phyloP scores from a whole-genome alignment of 2,329 filamentous ascomycete genomes.

The Trichoderma sp. region DNA sequence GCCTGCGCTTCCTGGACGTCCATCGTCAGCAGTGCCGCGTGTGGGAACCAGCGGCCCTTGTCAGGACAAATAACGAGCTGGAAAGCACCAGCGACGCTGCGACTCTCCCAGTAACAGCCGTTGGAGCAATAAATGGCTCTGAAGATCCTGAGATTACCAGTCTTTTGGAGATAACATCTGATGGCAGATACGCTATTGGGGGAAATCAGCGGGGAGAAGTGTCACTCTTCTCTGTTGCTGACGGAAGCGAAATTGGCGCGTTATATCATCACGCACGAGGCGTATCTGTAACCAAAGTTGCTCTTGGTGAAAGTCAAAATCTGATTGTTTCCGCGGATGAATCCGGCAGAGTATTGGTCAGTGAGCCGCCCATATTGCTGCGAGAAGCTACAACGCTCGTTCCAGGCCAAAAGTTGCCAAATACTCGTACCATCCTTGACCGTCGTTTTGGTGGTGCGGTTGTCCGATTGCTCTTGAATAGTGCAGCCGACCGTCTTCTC shows the following conservation, averaged over 20 bases:
- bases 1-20: not conserved
- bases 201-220: conserved; percentile 2
- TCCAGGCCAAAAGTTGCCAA: not conserved
- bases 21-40: not conserved
- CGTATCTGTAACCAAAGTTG: not conserved
- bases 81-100: conserved; percentile 6
- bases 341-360: not conserved
- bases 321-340: not conserved
- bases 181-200: not conserved
- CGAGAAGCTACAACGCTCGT: not conserved
- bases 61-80: not conserved
- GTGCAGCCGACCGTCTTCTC: not conserved
- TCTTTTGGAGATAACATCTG: not conserved
- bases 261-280: not conserved
- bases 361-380: not conserved
- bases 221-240: not conserved
- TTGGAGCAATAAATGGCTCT: not conserved
- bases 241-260: not conserved
- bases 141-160: conserved; percentile 8
- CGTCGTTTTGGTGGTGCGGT: not conserved
- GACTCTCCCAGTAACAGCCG: not conserved
- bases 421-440: not conserved
- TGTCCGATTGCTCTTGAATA: not conserved
- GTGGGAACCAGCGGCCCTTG: not conserved
- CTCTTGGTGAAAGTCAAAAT: not conserved